These are phyloP conservation scores for Alternaria consortialis DNA, from an alignment of 2,329 filamentous ascomycete species.

Conservation along the genomic window DNA sequence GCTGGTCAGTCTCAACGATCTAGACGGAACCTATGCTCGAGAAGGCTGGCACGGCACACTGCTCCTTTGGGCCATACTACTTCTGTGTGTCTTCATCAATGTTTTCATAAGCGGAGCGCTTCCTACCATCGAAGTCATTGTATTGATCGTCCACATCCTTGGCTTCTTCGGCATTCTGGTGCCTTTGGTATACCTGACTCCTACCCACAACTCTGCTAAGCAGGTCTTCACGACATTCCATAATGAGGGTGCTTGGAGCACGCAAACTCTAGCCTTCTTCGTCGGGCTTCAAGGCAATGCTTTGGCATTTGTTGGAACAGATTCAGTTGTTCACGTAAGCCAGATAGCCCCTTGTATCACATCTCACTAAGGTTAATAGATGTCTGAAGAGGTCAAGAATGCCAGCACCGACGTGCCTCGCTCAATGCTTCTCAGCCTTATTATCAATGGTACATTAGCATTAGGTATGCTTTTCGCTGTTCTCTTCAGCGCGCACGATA, in stretches of 20 bases:
- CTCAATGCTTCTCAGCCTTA: constrained; percentile 55
- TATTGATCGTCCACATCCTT: constrained; percentile 61
- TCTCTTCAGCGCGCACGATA: constrained; percentile 51
- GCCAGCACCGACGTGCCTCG: constrained; percentile 50
- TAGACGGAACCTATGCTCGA: constrained; percentile 46
- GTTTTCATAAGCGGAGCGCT: constrained; percentile 57
- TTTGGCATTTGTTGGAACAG: constrained; percentile 51
- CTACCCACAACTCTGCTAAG: constrained; percentile 50
- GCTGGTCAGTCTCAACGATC: constrained; percentile 52
- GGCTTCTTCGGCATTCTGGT: constrained; percentile 64
- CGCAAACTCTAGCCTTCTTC: constrained; percentile 56
- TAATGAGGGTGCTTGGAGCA: constrained; percentile 58
- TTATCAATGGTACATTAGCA: constrained; percentile 54
- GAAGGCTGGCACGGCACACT: constrained; percentile 62
- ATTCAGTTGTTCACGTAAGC: constrained; percentile 51
- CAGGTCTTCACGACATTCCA: constrained; percentile 59
- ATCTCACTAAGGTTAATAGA: constrained; percentile 31
- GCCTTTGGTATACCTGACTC: constrained; percentile 46
- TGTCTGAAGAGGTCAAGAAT: constrained; percentile 52
- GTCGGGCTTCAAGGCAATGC: constrained; percentile 54
- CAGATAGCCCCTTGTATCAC: no score
- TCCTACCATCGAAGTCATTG: constrained; percentile 59
- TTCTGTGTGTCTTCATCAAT: constrained; percentile 57
- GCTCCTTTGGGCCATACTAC: constrained; percentile 56
- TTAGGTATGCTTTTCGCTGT: constrained; percentile 55